These are phyloP conservation scores for Spergularia bocconei DNA, from an alignment of 148 eudicot genomes.

Conservation along the genomic window DNA sequence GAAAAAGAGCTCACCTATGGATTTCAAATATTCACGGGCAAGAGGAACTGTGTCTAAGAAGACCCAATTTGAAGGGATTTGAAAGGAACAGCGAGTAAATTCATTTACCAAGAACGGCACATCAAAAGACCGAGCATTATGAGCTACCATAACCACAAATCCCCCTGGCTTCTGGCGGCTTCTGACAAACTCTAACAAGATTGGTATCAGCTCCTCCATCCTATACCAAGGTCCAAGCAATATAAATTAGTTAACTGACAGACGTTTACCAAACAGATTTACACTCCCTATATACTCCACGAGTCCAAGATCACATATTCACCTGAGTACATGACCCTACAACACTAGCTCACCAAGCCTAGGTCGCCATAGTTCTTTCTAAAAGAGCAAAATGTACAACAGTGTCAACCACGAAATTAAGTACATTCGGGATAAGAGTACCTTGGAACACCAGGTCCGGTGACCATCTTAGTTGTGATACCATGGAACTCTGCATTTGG, in stretches of 20 bases:
- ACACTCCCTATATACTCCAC: background rate
- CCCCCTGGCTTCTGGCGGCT: slow-evolving; percentile 84
- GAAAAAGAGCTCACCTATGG: slow-evolving; percentile 39
- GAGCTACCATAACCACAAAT: slow-evolving; percentile 58
- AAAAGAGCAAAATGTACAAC: background rate
- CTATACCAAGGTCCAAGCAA: slow-evolving; percentile 35
- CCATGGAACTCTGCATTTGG: slow-evolving; percentile 53
- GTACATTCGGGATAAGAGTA: slow-evolving; percentile 24
- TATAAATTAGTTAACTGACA: slow-evolving; percentile 9
- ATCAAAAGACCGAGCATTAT: slow-evolving; percentile 72
- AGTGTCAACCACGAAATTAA: background rate
- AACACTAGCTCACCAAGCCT: background rate
- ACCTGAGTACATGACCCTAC: too few species aligned
- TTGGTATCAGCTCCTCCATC: slow-evolving; percentile 88
- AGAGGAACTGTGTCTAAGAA: slow-evolving; percentile 79
- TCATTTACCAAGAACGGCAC: slow-evolving; percentile 65
- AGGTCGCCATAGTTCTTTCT: background rate
- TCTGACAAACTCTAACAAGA: slow-evolving; percentile 54
- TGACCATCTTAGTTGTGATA: slow-evolving; percentile 67
- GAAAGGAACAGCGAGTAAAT: slow-evolving; percentile 53
- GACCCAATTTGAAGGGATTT: slow-evolving; percentile 71
- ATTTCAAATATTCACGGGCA: slow-evolving; percentile 53
- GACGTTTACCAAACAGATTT: background rate
- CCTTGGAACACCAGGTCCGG: slow-evolving; percentile 73
- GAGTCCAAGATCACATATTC: too few species aligned